Conservation (phyloP, 768 basidiomycete species). For the Pulveroboletus sp. region DNA sequence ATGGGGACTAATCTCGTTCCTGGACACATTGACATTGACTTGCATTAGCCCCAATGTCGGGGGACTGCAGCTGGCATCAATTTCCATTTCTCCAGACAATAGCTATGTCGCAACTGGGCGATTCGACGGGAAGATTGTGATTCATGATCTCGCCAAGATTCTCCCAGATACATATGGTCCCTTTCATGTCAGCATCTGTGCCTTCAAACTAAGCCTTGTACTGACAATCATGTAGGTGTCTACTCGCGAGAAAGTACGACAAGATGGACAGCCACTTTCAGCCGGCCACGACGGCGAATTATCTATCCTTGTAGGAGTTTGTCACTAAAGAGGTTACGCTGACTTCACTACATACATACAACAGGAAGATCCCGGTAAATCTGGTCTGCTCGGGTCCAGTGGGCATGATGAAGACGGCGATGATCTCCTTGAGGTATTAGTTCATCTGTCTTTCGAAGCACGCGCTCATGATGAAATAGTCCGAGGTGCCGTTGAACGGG, state of each 20-base stretch:
- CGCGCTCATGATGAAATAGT: background rate
- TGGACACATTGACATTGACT: background rate
- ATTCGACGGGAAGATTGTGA: background rate
- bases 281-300: too few species aligned
- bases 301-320: background rate
- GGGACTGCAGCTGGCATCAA: background rate
- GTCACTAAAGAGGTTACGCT: background rate
- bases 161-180: background rate
- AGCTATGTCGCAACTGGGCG: background rate
- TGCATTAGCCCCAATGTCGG: background rate
- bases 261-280: background rate
- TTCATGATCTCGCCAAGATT: background rate
- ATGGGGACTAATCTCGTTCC: background rate
- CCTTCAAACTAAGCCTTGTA: background rate
- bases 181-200: background rate
- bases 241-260: background rate
- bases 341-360: background rate
- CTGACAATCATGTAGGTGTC: background rate
- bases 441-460: background rate
- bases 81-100: background rate
- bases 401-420: background rate
- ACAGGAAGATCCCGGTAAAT: background rate
- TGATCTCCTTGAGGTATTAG: background rate
- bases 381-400: background rate
- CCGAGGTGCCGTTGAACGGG: too few species aligned